A percentile compares a stretch with the other conserved stretches of the same genome.
phyloP scores from a whole-genome alignment of 208 protist genomes.

The Leishmania braziliensis region DNA sequence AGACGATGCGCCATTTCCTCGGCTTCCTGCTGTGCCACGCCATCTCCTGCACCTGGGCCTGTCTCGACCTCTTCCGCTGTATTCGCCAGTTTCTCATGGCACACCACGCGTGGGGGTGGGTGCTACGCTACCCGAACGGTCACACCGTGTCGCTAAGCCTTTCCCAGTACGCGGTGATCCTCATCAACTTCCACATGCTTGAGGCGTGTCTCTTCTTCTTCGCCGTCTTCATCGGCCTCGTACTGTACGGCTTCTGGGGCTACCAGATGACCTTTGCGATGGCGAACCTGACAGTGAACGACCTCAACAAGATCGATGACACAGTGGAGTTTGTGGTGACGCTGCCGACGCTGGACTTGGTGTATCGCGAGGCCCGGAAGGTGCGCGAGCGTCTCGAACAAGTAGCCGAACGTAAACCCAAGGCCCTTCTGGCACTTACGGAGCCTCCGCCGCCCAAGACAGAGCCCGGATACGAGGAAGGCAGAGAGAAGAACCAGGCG shows the following conservation, averaged over 20 bases:
- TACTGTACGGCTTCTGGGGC: constrained; percentile 80
- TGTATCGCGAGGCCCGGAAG: constrained; percentile 68
- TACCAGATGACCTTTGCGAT: constrained; percentile 86
- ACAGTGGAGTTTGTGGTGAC: constrained; percentile 54
- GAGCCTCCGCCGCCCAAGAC: constrained; percentile 49
- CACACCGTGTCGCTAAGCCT: constrained; percentile 35
- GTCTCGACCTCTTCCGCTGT: constrained; percentile 54
- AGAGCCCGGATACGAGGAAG: constrained; percentile 45
- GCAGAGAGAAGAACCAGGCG: constrained; percentile 46
- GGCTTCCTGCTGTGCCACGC: constrained; percentile 88
- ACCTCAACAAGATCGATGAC: constrained; percentile 90
- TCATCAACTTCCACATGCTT: constrained; percentile 66
- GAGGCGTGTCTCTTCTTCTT: constrained; percentile 77
- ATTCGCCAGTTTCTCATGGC: constrained; percentile 65
- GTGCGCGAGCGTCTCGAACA: constrained; percentile 52
- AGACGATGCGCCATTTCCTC: constrained; percentile 92
- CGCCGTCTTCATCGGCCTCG: constrained; percentile 61
- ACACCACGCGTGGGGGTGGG: constrained; percentile 69
- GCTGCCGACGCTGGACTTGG: constrained; percentile 52
- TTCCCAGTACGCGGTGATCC: constrained; percentile 65
- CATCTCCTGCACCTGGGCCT: constrained; percentile 84
- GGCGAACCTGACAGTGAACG: constrained; percentile 85
- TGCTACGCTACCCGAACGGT: constrained; percentile 34
- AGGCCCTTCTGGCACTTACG: constrained; percentile 39
- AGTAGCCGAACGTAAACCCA: constrained; percentile 59